Conservation (phyloP, 2,329 filamentous ascomycete species). For the Xylariaceae sp. region DNA sequence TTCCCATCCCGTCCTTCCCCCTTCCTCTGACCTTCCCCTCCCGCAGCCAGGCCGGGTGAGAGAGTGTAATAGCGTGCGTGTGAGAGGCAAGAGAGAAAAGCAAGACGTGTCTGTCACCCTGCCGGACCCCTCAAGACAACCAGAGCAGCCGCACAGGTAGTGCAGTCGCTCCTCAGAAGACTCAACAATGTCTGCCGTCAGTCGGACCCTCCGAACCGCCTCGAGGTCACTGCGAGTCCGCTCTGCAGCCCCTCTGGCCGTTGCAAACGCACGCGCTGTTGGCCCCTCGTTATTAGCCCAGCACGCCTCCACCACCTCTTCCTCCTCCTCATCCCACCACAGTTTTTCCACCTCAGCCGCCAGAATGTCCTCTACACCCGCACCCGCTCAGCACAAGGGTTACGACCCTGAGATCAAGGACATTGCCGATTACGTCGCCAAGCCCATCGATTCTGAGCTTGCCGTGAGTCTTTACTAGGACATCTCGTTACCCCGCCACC, state of each 20-base stretch:
- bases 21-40: background rate
- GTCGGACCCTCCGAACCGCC: conserved; percentile 53
- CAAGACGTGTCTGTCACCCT: background rate
- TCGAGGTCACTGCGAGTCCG: conserved; percentile 53
- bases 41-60: background rate
- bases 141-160: background rate
- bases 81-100: too few species aligned
- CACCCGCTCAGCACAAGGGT: conserved; percentile 52
- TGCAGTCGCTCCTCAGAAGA: background rate
- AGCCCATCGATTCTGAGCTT: conserved; percentile 84
- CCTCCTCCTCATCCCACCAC: conserved; percentile 34
- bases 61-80: too few species aligned
- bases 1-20: background rate
- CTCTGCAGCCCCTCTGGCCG: conserved; percentile 28
- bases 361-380: conserved; percentile 48
- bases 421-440: conserved; percentile 92
- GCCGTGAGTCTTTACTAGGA: conserved; percentile 63
- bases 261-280: conserved; percentile 32
- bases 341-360: conserved; percentile 51
- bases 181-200: conserved; percentile 50
- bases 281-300: conserved; percentile 36
- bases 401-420: conserved; percentile 94
- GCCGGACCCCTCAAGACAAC: background rate
- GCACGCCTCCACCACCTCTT: conserved; percentile 29
- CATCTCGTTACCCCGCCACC: conserved; percentile 18